Base-by-base conservation (phyloP, 2,329 filamentous ascomycete species). In the Calonectria hawksworthii region DNA sequence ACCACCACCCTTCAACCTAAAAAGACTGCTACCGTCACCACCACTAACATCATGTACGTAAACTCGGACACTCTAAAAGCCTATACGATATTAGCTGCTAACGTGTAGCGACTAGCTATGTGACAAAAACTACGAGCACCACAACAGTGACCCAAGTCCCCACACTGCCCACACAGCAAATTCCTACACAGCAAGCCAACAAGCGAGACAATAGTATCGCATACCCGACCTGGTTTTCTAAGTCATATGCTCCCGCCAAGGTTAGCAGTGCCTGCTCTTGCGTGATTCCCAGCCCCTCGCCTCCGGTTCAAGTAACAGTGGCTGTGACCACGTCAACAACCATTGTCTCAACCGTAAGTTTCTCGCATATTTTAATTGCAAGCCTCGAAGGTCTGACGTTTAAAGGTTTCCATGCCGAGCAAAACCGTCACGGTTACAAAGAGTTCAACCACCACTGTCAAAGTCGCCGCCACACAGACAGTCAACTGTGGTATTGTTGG, bases 221-320 rank as follows among this genome's bases (percentile, higher is more conserved):
- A 28, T 63, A 63, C 36, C 56, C 56, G 3, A 41, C 34, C 6
- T 63, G 56, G 56, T 63, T 63, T 16, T 21, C 56, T 9, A 63
- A 41, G 56, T 63, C 56, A 2, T 63, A 63, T 41, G n/a, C 23
- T 9, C 34, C 56, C 4, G 56, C 56, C 13, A 26, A 26, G 3
- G 56, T 63, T 23, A 63, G 56, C 56, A 63, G 56, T 18, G 56
- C 56, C 18, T 63, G 56, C 18, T 63, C 56, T 26, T 63, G 56
- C 34, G 56, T 63, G 6, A 63, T 63, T 26, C 56, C 56, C 1
- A 63, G 34, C 36, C 56, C 56, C 6, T 63, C 56, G 56, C 56
- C 56, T 41, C 34, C 56, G 2, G 36, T 63, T 16, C 36, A 38
- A 26, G 7, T 63, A 16, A 63, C 56, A 21, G 56, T 63, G 34